Evolutionary conservation across 495 filamentous ascomycete genomes (phyloP).

Genomic region (Sabuloglossum arenarium): DNA sequence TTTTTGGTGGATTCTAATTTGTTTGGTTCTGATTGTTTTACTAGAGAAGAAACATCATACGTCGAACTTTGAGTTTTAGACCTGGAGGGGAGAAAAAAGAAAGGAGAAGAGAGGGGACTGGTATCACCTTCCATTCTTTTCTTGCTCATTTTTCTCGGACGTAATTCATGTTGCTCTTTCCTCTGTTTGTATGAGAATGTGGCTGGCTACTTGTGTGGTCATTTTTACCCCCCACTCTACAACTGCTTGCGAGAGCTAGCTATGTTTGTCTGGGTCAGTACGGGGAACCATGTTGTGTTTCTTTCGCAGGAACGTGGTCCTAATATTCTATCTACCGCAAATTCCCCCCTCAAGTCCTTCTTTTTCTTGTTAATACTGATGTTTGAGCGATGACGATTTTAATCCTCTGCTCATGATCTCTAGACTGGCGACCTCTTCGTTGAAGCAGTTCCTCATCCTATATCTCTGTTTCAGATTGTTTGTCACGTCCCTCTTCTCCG

Average conservation of each 20-base stretch:
- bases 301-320: not conserved
- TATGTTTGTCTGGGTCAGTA: not conserved
- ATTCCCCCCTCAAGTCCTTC: not conserved
- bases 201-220: not conserved
- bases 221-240: too few species aligned
- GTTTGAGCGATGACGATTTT: not conserved
- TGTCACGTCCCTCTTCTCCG: not conserved
- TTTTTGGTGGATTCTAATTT: slow-evolving; percentile 48
- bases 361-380: not conserved
- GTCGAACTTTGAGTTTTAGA: not conserved
- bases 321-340: too few species aligned
- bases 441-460: not conserved
- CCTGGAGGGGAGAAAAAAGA: not conserved
- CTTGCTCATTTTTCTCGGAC: not conserved
- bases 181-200: not conserved
- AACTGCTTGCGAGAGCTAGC: too few species aligned
- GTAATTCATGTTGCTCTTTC: not conserved
- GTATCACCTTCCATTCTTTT: not conserved
- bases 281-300: not conserved
- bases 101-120: not conserved
- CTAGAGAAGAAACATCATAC: not conserved
- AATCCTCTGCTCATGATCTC: not conserved
- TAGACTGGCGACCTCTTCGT: not conserved
- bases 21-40: not conserved
- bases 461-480: not conserved